Base-by-base conservation (phyloP, 202 grass and related monocot species). In the Schoenoplectus triqueter region DNA sequence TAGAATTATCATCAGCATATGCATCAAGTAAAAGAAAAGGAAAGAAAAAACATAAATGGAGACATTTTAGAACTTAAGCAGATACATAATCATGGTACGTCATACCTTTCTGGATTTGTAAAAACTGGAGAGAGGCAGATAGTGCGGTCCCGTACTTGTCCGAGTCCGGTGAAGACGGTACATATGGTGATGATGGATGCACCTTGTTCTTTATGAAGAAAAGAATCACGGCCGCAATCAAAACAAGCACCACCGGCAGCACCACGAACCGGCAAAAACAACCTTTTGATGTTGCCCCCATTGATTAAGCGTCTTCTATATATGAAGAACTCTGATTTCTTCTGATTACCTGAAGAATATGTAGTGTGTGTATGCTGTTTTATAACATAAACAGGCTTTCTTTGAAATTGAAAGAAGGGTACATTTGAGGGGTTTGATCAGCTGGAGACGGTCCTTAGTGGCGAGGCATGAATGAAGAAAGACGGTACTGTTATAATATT, bases 71-170 rank as follows among this genome's bases (percentile, higher is more conserved):
- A 66, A 66, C 63, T 8, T 66, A 59, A 78, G 52, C 39, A 1
- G 10, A 21, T 75, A 31, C 73, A 59, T 42, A 8, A 78, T 40
- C 31, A 56, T 15, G 6, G 50, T 69, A 31, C 9, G 39, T 10
- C 51, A 5, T 90, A 97, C 95, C 92, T 93, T 95, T 97, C 64
- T 97, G 95, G 17, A 97, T 89, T 88, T 97, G 95, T 88, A 97
- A 90, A 86, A 97, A 97, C 80, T 89, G 80, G 14, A 97, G 88
- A 20, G 95, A 88, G 2, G 92, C 63, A 86, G 82, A 80, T 67
- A 97, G 92, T 0, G 95, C 95, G 4, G 85, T 82, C 11, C 86
- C 87, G 39, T 94, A 95, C 85, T 92, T 93, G 17, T 48, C 13
- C 46, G 49, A 80, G 22, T 92, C 63, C 72, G 84, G 44, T 22